Evolutionary conservation across 2,329 filamentous ascomycete genomes (phyloP), one percentile per base, ranked within the genome.

Genomic region (Albifimbria verrucaria): DNA sequence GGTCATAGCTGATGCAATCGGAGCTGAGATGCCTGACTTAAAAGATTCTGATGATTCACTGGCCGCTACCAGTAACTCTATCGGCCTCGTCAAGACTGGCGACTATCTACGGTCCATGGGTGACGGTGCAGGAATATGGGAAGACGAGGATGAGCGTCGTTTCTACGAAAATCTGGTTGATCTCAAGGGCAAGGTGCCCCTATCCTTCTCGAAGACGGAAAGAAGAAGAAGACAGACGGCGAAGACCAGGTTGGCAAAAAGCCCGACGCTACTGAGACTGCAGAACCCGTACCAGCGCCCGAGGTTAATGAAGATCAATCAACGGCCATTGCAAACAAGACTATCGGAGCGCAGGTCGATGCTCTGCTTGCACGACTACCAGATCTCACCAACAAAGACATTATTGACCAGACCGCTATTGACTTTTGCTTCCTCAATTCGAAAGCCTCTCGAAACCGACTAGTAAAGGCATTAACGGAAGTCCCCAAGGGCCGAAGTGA

Each of bases 371-470:
- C 91, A 21, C 87, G 91, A 21, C 80, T 99, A n/a, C 92, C 92
- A 0, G 93, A 97, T 56, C 77, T 99, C 50, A 93, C 90, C 36
- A 93, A 83, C 65, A 97, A 97, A 66, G 95, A 99, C 49, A 78
- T 86, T 49, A 90, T 97, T 51, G 94, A 99, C 65, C 88, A 97
- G 68, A 86, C 90, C 46, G 94, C 95, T 7, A 88, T 97, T 56
- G 93, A 97, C 65, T 99, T 99, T 67, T 97, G 94, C 73, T 99
- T 97, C 65, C 78, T 99, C 55, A 99, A 99, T 69, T 99, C 94
- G 1, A 99, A 99, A 67, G 94, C 94, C 10, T 99, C 95, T 1
- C 86, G 95, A 26, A 99, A 99, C 68, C 85, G 94, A 48, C 81
- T 99, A 2, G 81, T 97, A 67, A 97, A 97, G 71, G 90, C 92